These are phyloP conservation scores for Filosporella fistucella DNA, from an alignment of 495 filamentous ascomycete species.

Conservation along the genomic window DNA sequence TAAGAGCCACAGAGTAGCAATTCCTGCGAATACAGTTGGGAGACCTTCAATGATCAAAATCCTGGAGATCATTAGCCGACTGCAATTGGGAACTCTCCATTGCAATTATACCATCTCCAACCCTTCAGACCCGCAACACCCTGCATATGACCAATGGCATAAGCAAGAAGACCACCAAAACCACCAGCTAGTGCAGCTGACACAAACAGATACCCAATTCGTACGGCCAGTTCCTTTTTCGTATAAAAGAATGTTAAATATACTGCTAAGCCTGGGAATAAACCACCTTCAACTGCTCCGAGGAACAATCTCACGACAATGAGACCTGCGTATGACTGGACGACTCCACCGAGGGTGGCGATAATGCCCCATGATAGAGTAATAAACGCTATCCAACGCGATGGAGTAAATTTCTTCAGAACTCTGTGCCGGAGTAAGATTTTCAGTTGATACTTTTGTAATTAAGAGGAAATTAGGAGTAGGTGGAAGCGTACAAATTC, in stretches of 20 bases:
- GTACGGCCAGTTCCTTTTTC: constrained; percentile 47
- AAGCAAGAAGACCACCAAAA: constrained; percentile 43
- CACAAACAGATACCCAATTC: constrained; percentile 55
- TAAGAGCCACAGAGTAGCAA: constrained; percentile 52
- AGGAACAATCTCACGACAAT: constrained; percentile 59
- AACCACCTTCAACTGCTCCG: constrained; percentile 61
- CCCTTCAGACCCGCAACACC: constrained; percentile 26
- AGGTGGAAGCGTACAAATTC: too few species aligned
- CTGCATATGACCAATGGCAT: constrained; percentile 35
- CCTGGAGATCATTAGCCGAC: too few species aligned
- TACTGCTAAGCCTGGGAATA: constrained; percentile 69
- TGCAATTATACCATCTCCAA: constrained; percentile 28
- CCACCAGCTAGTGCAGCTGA: constrained; percentile 36
- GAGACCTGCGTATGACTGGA: constrained; percentile 54
- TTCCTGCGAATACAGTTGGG: constrained; percentile 45
- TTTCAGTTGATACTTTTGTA: too few species aligned
- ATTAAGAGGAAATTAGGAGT: too few species aligned
- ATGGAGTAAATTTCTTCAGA: constrained; percentile 10
- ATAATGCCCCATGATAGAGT: constrained; percentile 22
- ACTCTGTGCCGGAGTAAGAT: too few species aligned
- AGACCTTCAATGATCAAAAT: constrained; percentile 14
- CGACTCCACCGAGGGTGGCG: constrained; percentile 69
- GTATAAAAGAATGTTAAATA: constrained; percentile 70
- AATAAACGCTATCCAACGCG: constrained; percentile 8
- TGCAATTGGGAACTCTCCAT: too few species aligned